A percentile compares a stretch with the other conserved stretches of the same genome.
Evolutionary conservation across 441 rosid genomes (phyloP).

Genomic region (Jatropha multifida): DNA sequence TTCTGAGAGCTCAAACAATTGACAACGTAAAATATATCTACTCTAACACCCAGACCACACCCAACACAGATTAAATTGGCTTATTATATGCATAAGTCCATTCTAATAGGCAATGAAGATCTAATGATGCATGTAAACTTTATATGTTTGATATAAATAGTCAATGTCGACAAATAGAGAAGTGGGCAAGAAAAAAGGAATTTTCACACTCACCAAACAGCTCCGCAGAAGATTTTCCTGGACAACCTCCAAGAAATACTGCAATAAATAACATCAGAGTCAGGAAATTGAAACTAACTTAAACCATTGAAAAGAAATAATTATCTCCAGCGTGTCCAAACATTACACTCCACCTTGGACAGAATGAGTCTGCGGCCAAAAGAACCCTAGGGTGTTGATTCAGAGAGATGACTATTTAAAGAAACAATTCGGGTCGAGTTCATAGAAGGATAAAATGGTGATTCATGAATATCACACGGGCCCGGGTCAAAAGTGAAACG

Average conservation of each 20-base stretch:
- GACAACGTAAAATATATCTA: no score
- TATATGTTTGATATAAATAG: background rate
- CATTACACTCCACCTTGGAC: background rate
- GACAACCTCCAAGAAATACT: background rate
- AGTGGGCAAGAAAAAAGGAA: background rate
- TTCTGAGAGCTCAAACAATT: no score
- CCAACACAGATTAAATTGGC: no score
- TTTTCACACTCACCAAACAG: constrained; percentile 1
- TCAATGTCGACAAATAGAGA: background rate
- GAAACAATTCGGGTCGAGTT: background rate
- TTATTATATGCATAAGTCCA: background rate
- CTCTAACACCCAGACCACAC: no score
- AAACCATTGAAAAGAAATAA: background rate
- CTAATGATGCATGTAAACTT: background rate
- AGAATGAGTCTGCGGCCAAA: background rate
- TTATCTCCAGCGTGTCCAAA: background rate
- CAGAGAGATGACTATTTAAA: background rate
- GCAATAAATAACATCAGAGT: background rate
- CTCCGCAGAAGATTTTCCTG: background rate
- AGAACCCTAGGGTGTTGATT: background rate
- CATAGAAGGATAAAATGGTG: no score
- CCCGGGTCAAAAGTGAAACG: background rate
- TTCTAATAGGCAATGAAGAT: background rate
- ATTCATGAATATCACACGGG: background rate
- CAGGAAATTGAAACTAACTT: background rate